Evolutionary conservation across 1,139 yeast species (phyloP).

Genomic region (Kluyveromyces marxianus): DNA sequence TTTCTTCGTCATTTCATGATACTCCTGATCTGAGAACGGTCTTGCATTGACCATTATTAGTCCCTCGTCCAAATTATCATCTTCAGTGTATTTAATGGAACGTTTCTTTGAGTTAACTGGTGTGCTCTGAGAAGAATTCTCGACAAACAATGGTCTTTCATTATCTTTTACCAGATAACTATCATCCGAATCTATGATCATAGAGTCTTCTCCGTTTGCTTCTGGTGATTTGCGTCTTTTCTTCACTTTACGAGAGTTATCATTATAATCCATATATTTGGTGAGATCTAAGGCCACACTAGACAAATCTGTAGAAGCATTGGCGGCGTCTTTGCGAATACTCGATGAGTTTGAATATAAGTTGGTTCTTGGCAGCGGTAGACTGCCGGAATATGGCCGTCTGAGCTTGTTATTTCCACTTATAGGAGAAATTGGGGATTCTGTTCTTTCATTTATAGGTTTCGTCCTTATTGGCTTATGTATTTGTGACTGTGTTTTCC

Average conservation of each 20-base stretch:
- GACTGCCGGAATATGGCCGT: too few relatives aligned
- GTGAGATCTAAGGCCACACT: slow-evolving; percentile 3
- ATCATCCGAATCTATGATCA: slow-evolving; percentile 1
- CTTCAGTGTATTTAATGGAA: neutral
- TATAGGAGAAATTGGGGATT: too few relatives aligned
- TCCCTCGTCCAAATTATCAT: neutral
- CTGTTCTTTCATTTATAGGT: too few relatives aligned
- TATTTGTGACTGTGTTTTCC: neutral
- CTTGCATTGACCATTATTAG: slow-evolving; percentile 9
- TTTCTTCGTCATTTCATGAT: slow-evolving; percentile 10
- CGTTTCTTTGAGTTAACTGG: neutral
- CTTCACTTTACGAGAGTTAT: neutral
- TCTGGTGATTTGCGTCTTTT: too few relatives aligned
- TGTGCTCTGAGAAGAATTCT: slow-evolving; percentile 2
- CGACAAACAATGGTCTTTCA: slow-evolving; percentile 2
- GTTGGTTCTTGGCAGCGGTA: neutral
- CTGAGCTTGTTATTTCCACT: too few relatives aligned
- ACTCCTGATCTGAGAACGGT: slow-evolving; percentile 17
- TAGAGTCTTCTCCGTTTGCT: neutral
- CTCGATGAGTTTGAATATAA: neutral
- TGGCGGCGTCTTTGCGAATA: neutral
- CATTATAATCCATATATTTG: neutral
- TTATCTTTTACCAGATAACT: neutral
- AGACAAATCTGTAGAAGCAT: neutral
- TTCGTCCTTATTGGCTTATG: too few relatives aligned